A percentile compares a stretch with the other conserved stretches of the same genome.
phyloP scores from a whole-genome alignment of 495 filamentous ascomycete species.

The Pseudomonodictys pantanalensis region DNA sequence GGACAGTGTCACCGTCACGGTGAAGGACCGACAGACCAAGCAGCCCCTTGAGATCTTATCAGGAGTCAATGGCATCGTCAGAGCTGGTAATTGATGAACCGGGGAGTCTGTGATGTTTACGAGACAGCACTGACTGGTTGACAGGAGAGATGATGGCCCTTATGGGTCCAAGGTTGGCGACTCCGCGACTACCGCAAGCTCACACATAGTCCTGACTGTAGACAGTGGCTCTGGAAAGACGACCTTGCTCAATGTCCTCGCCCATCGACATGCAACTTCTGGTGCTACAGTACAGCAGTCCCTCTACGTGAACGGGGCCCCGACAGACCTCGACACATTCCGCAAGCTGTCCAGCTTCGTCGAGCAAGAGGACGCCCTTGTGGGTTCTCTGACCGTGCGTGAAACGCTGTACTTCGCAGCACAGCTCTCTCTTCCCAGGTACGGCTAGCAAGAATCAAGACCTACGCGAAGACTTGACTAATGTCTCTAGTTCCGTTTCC shows the following conservation, averaged over 20 bases:
- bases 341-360: slow-evolving; percentile 65
- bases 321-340: slow-evolving; percentile 43
- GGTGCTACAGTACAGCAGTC: slow-evolving; percentile 50
- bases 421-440: slow-evolving; percentile 56
- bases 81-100: slow-evolving; percentile 38
- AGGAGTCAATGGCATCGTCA: slow-evolving; percentile 51
- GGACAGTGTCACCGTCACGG: slow-evolving; percentile 60
- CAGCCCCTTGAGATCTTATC: slow-evolving; percentile 54
- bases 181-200: neutral
- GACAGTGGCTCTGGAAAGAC: slow-evolving; percentile 68
- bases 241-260: slow-evolving; percentile 71
- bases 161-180: slow-evolving; percentile 62
- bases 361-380: slow-evolving; percentile 80
- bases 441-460: slow-evolving; percentile 8
- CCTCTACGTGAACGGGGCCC: slow-evolving; percentile 57
- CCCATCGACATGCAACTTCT: slow-evolving; percentile 52
- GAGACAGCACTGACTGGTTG: neutral
- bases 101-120: neutral
- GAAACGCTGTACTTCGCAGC: slow-evolving; percentile 74
- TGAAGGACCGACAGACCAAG: slow-evolving; percentile 66
- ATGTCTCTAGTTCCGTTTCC: slow-evolving; percentile 38
- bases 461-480: slow-evolving; percentile 13
- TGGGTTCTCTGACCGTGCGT: slow-evolving; percentile 70
- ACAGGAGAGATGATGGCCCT: slow-evolving; percentile 69
- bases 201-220: neutral